phyloP scores from a whole-genome alignment of 495 filamentous ascomycete genomes.

The Wilcoxina mikolae region DNA sequence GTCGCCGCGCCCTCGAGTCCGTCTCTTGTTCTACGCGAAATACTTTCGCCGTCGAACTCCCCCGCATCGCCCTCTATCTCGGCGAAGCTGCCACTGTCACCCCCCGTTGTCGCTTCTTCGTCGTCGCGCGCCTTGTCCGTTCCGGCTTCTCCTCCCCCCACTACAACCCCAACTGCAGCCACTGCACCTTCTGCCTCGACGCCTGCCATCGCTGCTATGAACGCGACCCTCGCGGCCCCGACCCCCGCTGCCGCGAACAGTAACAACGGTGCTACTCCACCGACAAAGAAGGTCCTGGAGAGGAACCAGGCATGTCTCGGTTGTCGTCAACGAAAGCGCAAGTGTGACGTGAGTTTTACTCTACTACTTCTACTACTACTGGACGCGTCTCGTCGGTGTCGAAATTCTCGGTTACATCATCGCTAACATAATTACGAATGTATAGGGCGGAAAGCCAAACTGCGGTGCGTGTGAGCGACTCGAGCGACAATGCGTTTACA shows the following conservation, averaged over 20 bases:
- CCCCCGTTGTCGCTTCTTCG: background rate
- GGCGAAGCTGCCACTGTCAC: background rate
- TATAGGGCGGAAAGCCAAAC: slow-evolving; percentile 24
- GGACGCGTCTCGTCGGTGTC: background rate
- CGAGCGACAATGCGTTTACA: slow-evolving; percentile 22
- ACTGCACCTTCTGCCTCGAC: slow-evolving; percentile 5
- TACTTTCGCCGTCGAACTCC: background rate
- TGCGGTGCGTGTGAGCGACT: slow-evolving; percentile 25
- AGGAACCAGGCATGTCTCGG: slow-evolving; percentile 25
- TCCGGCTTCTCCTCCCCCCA: background rate
- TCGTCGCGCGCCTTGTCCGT: background rate
- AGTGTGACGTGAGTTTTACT: slow-evolving; percentile 24
- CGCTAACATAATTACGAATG: slow-evolving; percentile 5
- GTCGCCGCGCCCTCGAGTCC: background rate
- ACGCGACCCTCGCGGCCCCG: background rate
- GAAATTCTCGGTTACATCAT: background rate
- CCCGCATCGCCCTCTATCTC: background rate
- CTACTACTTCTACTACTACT: background rate
- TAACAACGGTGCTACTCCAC: slow-evolving; percentile 7
- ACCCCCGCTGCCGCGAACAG: background rate
- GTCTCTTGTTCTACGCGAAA: background rate
- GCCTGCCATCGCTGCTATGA: slow-evolving; percentile 11
- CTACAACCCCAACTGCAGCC: slow-evolving; percentile 12
- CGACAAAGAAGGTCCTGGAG: slow-evolving; percentile 27
- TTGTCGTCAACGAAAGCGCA: slow-evolving; percentile 25